A percentile compares a stretch with the other conserved stretches of the same genome.
These are phyloP conservation scores for Chaetomium strumarium DNA, from an alignment of 2,329 filamentous ascomycete species.

Conservation along the genomic window DNA sequence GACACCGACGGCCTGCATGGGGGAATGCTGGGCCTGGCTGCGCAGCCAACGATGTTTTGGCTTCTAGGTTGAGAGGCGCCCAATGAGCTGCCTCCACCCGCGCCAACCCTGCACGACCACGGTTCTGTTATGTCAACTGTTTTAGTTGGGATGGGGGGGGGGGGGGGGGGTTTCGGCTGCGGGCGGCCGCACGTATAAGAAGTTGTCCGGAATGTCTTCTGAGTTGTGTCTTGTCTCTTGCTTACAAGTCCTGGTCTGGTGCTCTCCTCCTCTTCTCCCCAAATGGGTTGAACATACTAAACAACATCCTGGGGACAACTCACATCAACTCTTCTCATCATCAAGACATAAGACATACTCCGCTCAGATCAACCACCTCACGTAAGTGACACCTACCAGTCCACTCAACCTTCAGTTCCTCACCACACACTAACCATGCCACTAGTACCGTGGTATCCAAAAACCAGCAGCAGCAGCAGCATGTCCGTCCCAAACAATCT, in stretches of 20 bases:
- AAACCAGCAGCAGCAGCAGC: too few relatives aligned
- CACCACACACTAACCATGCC: too few relatives aligned
- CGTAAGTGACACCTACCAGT: too few relatives aligned
- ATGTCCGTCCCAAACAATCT: not conserved
- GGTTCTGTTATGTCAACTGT: constrained; percentile 11
- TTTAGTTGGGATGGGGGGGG: constrained; percentile 8
- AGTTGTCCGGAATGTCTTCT: too few relatives aligned
- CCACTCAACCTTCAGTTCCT: too few relatives aligned
- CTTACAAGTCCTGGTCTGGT: not conserved
- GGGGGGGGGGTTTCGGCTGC: not conserved
- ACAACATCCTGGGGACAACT: too few relatives aligned
- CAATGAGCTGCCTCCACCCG: constrained; percentile 10
- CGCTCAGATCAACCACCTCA: not conserved
- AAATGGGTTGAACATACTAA: not conserved
- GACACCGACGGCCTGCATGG: constrained; percentile 9
- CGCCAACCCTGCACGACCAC: constrained; percentile 5
- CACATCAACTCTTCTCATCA: too few relatives aligned
- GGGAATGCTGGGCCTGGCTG: too few relatives aligned
- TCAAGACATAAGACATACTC: not conserved
- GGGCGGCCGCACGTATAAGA: not conserved
- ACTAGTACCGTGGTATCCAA: too few relatives aligned
- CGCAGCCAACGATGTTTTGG: constrained; percentile 5
- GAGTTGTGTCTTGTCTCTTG: not conserved
- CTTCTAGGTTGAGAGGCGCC: constrained; percentile 1
- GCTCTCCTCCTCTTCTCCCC: not conserved